Percentiles rank a stretch among this genome's conserved stretches.
Evolutionary conservation across 495 filamentous ascomycete species (phyloP).

Genomic region (Xylaria nigripes): DNA sequence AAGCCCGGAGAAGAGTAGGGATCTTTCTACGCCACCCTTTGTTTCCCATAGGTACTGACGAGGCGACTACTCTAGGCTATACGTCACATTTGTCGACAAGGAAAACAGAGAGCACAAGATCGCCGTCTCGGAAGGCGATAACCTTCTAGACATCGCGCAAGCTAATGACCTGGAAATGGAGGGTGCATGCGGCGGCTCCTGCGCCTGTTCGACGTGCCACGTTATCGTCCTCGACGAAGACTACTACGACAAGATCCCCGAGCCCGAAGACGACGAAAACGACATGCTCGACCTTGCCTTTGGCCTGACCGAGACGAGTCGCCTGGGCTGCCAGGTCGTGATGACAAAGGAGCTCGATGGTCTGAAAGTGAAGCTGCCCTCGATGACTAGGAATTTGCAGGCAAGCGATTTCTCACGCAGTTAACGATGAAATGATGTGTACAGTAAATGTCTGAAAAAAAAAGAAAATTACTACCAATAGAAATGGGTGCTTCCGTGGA

Average conservation of each 20-base stretch:
- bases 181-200: constrained; percentile 91
- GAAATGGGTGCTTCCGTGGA: neutral
- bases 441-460: too few species aligned
- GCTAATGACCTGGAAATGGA: constrained; percentile 96
- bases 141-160: constrained; percentile 90
- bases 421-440: constrained; percentile 6
- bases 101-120: constrained; percentile 68
- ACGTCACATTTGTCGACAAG: constrained; percentile 91
- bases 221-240: constrained; percentile 80
- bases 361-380: constrained; percentile 70
- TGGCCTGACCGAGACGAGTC: constrained; percentile 88
- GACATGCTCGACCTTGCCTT: constrained; percentile 98
- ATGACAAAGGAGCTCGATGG: constrained; percentile 90
- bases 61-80: constrained; percentile 50
- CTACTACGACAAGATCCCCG: constrained; percentile 84
- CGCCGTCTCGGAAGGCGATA: constrained; percentile 77
- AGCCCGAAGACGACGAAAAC: constrained; percentile 95
- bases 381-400: constrained; percentile 94
- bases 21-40: neutral
- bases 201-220: constrained; percentile 96
- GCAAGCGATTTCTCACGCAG: constrained; percentile 76
- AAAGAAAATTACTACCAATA: neutral
- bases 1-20: constrained; percentile 92
- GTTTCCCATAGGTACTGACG: neutral
- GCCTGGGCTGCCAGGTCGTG: constrained; percentile 88